Base-by-base conservation (phyloP, 192 early-diverging fungal species). In the Pilobolus umbonatus region DNA sequence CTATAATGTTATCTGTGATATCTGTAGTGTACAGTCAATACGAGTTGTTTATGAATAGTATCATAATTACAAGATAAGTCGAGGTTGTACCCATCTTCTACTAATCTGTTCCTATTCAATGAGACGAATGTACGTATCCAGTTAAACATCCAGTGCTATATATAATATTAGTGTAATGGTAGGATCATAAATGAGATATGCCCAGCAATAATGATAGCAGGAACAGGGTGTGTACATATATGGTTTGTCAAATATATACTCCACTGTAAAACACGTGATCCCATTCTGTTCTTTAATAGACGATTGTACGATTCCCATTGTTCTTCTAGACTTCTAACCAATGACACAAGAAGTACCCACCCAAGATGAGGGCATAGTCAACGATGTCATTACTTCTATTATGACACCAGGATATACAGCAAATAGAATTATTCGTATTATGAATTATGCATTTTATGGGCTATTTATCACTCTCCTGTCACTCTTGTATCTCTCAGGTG, bases 1-100 rank as follows among this genome's bases (percentile, higher is more conserved):
- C 83, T 29, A 85, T 80, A 8, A 85, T 61, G 0, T 56, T 57
- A 1, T 65, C 44, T 0, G 79, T 79, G 34, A 85, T 80, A 39
- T 83, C 80, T 66, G n/a, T n/a, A n/a, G n/a, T n/a, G n/a, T n/a
- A n/a, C n/a, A n/a, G n/a, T n/a, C n/a, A n/a, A n/a, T n/a, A n/a
- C n/a, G n/a, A n/a, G n/a, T n/a, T n/a, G n/a, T n/a, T n/a, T n/a
- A n/a, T n/a, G n/a, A n/a, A n/a, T n/a, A n/a, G n/a, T n/a, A n/a
- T n/a, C n/a, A 28, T 30, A 62, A 57, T 48, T 53, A 70, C 72
- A 73, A 12, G 54, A 57, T 50, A 80, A 61, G 50, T 80, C 79
- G n/a, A 80, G 42, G 14, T 77, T 74, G 35, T 69, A 42, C 1
- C 64, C 63, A 2, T 62, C 68, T n/a, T 65, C 61, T n/a, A 71